Conservation (phyloP, 805 yeast genomes). For the Starmerella stigmatis region DNA sequence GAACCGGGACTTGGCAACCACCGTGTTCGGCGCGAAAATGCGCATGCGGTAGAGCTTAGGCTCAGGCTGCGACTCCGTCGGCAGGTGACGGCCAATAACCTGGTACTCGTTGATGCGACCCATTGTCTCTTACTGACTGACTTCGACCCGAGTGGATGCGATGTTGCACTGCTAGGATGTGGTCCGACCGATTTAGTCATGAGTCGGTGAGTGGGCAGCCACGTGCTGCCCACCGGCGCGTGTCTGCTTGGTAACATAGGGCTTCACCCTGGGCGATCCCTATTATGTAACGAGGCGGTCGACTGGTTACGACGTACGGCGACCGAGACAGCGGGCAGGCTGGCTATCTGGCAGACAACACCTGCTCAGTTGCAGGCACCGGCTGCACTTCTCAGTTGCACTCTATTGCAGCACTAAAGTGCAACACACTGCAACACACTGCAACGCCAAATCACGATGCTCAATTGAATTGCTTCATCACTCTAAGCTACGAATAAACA, state of each 20-base stretch:
- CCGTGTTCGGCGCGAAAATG: slow-evolving; percentile 97
- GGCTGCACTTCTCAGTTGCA: too few species aligned
- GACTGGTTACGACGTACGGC: background rate
- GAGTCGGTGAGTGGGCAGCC: slow-evolving; percentile 5
- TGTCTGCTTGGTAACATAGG: background rate
- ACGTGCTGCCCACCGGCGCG: background rate
- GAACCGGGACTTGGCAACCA: slow-evolving; percentile 99
- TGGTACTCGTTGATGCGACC: slow-evolving; percentile 98
- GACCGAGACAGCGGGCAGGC: too few species aligned
- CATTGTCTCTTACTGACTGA: slow-evolving; percentile 34
- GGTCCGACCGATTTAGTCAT: slow-evolving; percentile 5
- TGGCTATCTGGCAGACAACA: too few species aligned
- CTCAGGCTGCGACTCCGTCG: slow-evolving; percentile 97
- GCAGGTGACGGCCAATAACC: slow-evolving; percentile 99
- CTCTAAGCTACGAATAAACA: too few species aligned
- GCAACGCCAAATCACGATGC: too few species aligned
- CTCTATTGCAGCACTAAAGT: too few species aligned
- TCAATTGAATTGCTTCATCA: too few species aligned
- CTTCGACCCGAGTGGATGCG: slow-evolving; percentile 8
- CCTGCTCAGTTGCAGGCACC: too few species aligned
- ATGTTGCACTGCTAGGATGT: slow-evolving; percentile 7
- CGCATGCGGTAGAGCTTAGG: slow-evolving; percentile 99
- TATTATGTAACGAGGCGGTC: too few species aligned
- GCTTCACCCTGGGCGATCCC: slow-evolving; percentile 3
- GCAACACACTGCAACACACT: too few species aligned